Percentiles rank a stretch among this genome's conserved stretches.
Conservation (phyloP, 2,329 filamentous ascomycete species). For the Alternaria viburni region DNA sequence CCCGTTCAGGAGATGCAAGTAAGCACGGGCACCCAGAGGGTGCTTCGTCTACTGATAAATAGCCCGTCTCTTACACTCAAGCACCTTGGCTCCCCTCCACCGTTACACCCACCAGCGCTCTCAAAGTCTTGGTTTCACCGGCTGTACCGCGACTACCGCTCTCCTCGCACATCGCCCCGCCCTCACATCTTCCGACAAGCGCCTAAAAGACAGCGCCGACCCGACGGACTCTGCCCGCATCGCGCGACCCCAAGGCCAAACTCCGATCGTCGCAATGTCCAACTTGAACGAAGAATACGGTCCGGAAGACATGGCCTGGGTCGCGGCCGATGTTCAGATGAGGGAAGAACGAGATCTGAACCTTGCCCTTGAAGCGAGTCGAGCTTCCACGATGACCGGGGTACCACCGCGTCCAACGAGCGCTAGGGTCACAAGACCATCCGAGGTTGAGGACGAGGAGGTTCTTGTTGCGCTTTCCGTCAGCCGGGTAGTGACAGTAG, state of each 20-base stretch:
- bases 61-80: not conserved
- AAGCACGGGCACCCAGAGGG: not conserved
- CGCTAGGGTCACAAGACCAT: not conserved
- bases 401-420: not conserved
- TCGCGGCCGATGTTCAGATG: not conserved
- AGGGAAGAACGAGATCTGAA: not conserved
- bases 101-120: not conserved
- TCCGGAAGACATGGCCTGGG: not conserved
- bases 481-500: not conserved
- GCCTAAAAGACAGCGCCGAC: not conserved
- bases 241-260: no score
- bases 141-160: not conserved
- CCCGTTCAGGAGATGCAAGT: not conserved
- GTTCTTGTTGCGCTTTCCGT: not conserved
- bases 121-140: not conserved
- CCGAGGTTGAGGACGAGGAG: not conserved
- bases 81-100: not conserved
- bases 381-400: not conserved
- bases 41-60: not conserved
- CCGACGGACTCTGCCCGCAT: not conserved
- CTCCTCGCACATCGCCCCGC: not conserved
- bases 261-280: no score
- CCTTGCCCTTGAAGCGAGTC: not conserved
- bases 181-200: not conserved
- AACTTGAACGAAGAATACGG: not conserved